phyloP scores from a whole-genome alignment of 1,139 yeast genomes.

The Suhomyces choctaworum region DNA sequence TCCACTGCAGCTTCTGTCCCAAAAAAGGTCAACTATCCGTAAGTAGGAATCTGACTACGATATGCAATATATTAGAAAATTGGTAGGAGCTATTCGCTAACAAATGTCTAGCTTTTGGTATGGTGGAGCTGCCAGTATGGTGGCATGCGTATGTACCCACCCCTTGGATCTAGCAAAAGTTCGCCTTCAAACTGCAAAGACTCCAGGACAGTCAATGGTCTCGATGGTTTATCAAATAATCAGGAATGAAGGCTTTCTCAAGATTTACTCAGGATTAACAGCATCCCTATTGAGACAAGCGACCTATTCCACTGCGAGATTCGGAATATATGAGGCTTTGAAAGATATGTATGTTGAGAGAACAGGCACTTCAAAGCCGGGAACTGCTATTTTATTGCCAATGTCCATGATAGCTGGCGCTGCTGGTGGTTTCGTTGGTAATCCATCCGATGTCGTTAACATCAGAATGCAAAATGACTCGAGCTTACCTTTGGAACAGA shows the following conservation, averaged over 20 bases:
- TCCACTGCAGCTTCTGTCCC: conserved; percentile 4
- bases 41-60: conserved; percentile 7
- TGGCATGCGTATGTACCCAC: conserved; percentile 64
- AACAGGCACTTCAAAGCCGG: conserved; percentile 34
- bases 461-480: conserved; percentile 92
- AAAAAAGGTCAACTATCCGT: conserved; percentile 19
- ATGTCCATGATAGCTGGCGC: conserved; percentile 84
- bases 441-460: conserved; percentile 85
- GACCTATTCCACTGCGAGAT: conserved; percentile 82
- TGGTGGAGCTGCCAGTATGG: conserved; percentile 65
- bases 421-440: conserved; percentile 81
- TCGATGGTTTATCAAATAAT: conserved; percentile 63
- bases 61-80: not conserved
- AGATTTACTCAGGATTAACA: conserved; percentile 75
- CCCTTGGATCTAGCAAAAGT: conserved; percentile 87
- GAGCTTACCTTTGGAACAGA: conserved; percentile 59
- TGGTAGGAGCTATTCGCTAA: conserved; percentile 12
- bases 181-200: conserved; percentile 71
- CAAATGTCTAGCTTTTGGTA: conserved; percentile 43
- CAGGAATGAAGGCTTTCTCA: conserved; percentile 62
- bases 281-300: conserved; percentile 86
- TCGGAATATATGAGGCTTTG: conserved; percentile 77
- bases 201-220: conserved; percentile 60
- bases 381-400: conserved; percentile 56
- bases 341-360: conserved; percentile 54